Percentiles rank a stretch among this genome's conserved stretches.
These are phyloP conservation scores for Spencermartinsiella europaea DNA, from an alignment of 805 yeast species.

Conservation along the genomic window DNA sequence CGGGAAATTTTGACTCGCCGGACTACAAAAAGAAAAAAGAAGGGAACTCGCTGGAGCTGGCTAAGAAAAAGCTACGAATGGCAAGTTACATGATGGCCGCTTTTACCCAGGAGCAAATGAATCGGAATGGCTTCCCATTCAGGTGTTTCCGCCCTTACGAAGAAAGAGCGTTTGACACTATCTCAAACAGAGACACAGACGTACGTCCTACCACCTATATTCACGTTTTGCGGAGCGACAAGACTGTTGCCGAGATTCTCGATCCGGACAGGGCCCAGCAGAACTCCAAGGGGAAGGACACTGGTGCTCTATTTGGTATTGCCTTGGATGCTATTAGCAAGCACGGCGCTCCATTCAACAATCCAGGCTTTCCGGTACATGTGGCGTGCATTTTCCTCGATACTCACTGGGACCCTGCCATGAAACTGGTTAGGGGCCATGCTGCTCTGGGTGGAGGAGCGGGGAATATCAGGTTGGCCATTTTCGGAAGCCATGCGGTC, in stretches of 20 bases:
- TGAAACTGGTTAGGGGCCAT: constrained; percentile 66
- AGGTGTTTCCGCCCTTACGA: constrained; percentile 74
- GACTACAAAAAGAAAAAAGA: constrained; percentile 37
- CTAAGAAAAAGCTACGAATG: constrained; percentile 66
- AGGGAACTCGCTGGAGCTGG: constrained; percentile 63
- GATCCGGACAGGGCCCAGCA: constrained; percentile 86
- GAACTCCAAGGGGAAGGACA: constrained; percentile 60
- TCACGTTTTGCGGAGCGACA: constrained; percentile 67
- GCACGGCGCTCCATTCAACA: constrained; percentile 51
- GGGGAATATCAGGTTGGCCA: constrained; percentile 66
- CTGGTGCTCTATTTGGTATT: constrained; percentile 72
- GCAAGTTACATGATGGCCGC: constrained; percentile 90
- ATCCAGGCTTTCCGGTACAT: constrained; percentile 48
- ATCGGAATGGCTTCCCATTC: constrained; percentile 68
- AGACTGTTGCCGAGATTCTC: constrained; percentile 64
- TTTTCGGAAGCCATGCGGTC: constrained; percentile 89
- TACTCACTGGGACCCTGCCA: constrained; percentile 68
- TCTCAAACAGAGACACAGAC: constrained; percentile 40
- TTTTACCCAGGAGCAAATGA: constrained; percentile 85
- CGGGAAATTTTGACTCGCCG: constrained; percentile 67
- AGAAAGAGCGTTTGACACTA: constrained; percentile 50
- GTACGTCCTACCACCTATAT: constrained; percentile 61
- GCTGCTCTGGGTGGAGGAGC: constrained; percentile 94
- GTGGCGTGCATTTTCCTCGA: constrained; percentile 86
- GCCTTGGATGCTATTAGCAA: constrained; percentile 68